These are phyloP conservation scores for Irpex sp. DNA, from an alignment of 1,284 basidiomycete species.

Conservation along the genomic window DNA sequence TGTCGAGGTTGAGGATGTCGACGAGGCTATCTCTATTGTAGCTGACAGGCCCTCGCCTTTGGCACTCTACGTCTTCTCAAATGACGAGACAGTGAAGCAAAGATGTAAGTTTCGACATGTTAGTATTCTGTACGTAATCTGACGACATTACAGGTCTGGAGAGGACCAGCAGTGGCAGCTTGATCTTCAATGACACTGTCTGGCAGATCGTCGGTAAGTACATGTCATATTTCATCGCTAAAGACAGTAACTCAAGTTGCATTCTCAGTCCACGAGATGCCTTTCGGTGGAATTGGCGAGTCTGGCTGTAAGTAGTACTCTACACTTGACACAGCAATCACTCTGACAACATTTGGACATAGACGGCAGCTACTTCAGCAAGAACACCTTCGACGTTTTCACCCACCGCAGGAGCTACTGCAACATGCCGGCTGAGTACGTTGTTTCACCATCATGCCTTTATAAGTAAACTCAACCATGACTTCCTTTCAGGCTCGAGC, in stretches of 20 bases:
- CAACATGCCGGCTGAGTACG: slow-evolving; percentile 34
- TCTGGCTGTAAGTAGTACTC: slow-evolving; percentile 37
- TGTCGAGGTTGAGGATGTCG: slow-evolving; percentile 50
- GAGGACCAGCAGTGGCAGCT: slow-evolving; percentile 45
- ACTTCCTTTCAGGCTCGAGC: slow-evolving; percentile 8
- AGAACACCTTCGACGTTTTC: slow-evolving; percentile 41
- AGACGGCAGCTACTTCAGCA: slow-evolving; percentile 42
- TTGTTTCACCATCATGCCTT: background rate
- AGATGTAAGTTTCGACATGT: slow-evolving; percentile 32
- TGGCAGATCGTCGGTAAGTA: slow-evolving; percentile 39
- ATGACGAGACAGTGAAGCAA: slow-evolving; percentile 35
- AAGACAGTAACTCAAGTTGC: background rate
- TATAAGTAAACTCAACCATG: background rate
- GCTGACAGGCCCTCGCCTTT: slow-evolving; percentile 43
- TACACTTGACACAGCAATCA: background rate
- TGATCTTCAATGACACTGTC: slow-evolving; percentile 51
- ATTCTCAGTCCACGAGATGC: slow-evolving; percentile 35
- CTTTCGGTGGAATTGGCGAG: slow-evolving; percentile 46
- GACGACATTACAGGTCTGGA: slow-evolving; percentile 37
- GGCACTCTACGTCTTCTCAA: slow-evolving; percentile 47
- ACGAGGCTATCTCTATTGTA: slow-evolving; percentile 51
- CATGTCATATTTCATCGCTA: slow-evolving; percentile 15
- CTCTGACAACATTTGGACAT: background rate
- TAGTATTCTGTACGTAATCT: slow-evolving; percentile 16
- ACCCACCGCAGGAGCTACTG: slow-evolving; percentile 38